A percentile compares a stretch with the other conserved stretches of the same genome.
phyloP scores from a whole-genome alignment of 257 asterid species.

The Mitragyna speciosa region DNA sequence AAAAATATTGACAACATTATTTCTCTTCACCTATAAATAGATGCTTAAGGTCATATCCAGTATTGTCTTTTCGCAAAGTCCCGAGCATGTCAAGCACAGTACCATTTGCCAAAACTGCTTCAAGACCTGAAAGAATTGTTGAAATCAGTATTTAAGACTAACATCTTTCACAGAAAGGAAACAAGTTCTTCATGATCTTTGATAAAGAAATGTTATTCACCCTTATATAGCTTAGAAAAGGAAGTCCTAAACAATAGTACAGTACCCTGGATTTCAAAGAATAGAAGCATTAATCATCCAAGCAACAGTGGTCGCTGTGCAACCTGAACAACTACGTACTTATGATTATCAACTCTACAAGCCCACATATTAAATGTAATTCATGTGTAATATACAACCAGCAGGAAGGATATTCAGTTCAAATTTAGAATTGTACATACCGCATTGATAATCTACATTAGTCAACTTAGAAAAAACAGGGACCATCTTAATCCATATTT shows the following conservation, averaged over 20 bases:
- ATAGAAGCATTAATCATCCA: not conserved
- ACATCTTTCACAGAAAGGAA: not conserved
- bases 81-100: constrained; percentile 96
- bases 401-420: not conserved
- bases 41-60: constrained; percentile 98
- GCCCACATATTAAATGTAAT: not conserved
- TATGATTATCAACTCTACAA: not conserved
- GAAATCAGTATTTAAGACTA: not conserved
- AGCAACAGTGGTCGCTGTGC: not conserved
- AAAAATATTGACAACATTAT: constrained; percentile 16
- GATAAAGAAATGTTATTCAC: not conserved
- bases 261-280: not conserved
- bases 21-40: constrained; percentile 74
- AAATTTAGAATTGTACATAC: not conserved
- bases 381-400: not conserved
- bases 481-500: not conserved
- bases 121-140: constrained; percentile 68
- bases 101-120: constrained; percentile 94
- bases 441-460: not conserved
- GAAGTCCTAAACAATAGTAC: not conserved
- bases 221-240: not conserved
- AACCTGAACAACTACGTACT: not conserved
- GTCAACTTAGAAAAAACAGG: not conserved
- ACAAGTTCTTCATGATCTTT: not conserved
- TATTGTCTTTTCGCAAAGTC: constrained; percentile 90